A percentile compares a stretch with the other conserved stretches of the same genome.
Conservation (phyloP, 371 early-diverging fungal genomes). For the Conidiobolus incongruus region DNA sequence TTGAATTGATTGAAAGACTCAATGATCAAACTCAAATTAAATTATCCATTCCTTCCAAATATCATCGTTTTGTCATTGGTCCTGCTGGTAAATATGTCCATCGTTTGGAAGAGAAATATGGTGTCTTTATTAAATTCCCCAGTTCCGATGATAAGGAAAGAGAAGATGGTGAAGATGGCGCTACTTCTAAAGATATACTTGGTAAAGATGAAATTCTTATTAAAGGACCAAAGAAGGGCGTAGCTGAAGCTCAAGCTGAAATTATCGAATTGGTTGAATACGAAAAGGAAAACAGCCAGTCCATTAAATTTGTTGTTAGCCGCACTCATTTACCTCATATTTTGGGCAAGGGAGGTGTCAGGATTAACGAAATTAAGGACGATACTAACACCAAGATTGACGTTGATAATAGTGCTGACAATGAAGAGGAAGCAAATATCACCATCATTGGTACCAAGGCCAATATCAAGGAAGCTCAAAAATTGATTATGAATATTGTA, state of each 20-base stretch:
- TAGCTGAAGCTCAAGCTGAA: slow-evolving; percentile 44
- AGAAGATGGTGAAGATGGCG: slow-evolving; percentile 19
- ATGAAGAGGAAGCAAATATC: slow-evolving; percentile 18
- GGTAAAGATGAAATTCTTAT: slow-evolving; percentile 32
- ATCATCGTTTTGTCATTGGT: slow-evolving; percentile 57
- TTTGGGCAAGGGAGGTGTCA: slow-evolving; percentile 44
- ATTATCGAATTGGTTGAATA: slow-evolving; percentile 51
- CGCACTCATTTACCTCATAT: slow-evolving; percentile 32
- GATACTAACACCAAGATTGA: slow-evolving; percentile 37
- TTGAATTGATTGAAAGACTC: slow-evolving; percentile 36
- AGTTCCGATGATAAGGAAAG: slow-evolving; percentile 12
- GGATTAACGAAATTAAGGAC: slow-evolving; percentile 35
- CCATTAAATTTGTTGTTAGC: slow-evolving; percentile 23
- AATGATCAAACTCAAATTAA: slow-evolving; percentile 41
- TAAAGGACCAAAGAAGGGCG: slow-evolving; percentile 50
- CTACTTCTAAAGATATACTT: slow-evolving; percentile 10
- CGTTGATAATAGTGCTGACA: slow-evolving; percentile 14
- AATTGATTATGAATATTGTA: slow-evolving; percentile 21
- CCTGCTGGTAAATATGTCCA: slow-evolving; percentile 48
- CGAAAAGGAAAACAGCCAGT: slow-evolving; percentile 39
- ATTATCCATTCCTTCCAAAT: slow-evolving; percentile 32
- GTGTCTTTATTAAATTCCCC: slow-evolving; percentile 53
- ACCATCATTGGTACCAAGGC: slow-evolving; percentile 31
- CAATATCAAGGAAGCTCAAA: slow-evolving; percentile 21
- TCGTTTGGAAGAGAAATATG: slow-evolving; percentile 60